Base-by-base conservation (phyloP, 2,329 filamentous ascomycete species). In the Fusarium sp. region DNA sequence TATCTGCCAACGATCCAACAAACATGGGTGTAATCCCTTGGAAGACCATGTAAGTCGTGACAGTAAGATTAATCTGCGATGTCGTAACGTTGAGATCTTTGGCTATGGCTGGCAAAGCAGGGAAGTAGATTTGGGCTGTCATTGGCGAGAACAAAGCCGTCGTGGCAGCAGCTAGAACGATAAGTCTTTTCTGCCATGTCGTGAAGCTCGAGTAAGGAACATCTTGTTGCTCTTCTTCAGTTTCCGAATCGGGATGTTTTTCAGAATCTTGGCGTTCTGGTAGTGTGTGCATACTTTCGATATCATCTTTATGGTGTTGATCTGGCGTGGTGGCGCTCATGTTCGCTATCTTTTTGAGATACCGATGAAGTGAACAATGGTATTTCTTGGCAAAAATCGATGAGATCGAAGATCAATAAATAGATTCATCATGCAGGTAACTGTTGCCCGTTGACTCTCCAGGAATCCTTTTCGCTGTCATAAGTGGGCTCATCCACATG, bases 11-110 rank as follows among this genome's bases (percentile, higher is more conserved):
- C 6, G 84, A 84, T 1, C 86, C 88, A 43, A 89, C 79, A 60
- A 90, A 84, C 70, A 85, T 85, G 25, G 89, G 89, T 2, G 85
- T 83, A 15, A 91, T 77, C 22, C 86, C 89, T 79, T 90, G 89
- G 38, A 90, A 85, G 51, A 90, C 84, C 84, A 87, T 85, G 72
- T 88, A 88, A 2, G 84, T 86, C 3, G 86, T 87, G 43, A 88
- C 77, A 9, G 84, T 86, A 38, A 88, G 76, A 73, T 87, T 87
- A 65, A 87, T 82, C 50, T 81, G 70, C 2, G 79, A 71, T 30
- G 73, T 70, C 8, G 79, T 78, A 20, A 88, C 83, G 24, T 81
- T 29, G 11, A 88, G 78, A 43, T 86, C 84, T 4, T 80, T 67
- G 10, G 86, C 83, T 12, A 89, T 79, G 9, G 81, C 77, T 18